Percentiles rank a stretch among this genome's conserved stretches.
phyloP scores from a whole-genome alignment of 129 eudicot genomes.

The Erigeron canadensis region DNA sequence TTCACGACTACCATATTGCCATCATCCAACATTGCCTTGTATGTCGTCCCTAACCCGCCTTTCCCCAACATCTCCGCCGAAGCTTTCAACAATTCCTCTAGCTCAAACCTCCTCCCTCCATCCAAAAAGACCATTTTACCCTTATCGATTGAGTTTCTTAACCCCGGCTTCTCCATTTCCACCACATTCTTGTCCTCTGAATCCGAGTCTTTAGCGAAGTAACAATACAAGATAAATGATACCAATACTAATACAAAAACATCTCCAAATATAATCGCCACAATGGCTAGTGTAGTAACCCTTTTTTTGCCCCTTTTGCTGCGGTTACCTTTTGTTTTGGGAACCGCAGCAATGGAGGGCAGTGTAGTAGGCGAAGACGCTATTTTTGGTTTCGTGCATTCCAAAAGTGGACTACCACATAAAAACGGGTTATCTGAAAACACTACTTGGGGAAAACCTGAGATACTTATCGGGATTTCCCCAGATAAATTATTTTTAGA shows the following conservation, averaged over 20 bases:
- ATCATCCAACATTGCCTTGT: conserved; percentile 90
- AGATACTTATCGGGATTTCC: conserved; percentile 47
- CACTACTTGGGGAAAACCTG: conserved; percentile 52
- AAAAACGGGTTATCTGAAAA: conserved; percentile 45
- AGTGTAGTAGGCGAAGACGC: conserved; percentile 45
- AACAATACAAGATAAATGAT: conserved; percentile 64
- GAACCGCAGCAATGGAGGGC: conserved; percentile 41
- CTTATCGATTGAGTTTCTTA: conserved; percentile 46
- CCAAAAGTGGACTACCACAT: conserved; percentile 57
- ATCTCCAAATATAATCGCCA: conserved; percentile 68
- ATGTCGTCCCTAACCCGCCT: conserved; percentile 92
- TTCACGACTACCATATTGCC: conserved; percentile 90
- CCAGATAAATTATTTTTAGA: conserved; percentile 59
- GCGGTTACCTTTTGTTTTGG: conserved; percentile 9
- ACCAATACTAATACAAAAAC: conserved; percentile 48
- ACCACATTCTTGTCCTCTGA: conserved; percentile 10
- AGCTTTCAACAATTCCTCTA: conserved; percentile 88
- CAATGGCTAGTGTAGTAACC: conserved; percentile 45
- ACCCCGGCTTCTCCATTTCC: conserved; percentile 53
- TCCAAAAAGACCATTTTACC: conserved; percentile 90
- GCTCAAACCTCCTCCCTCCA: conserved; percentile 73
- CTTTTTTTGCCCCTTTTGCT: conserved; percentile 32
- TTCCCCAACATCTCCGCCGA: conserved; percentile 97
- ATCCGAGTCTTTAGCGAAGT: conserved; percentile 29
- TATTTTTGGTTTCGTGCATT: conserved; percentile 29